Base-by-base conservation (phyloP, 192 early-diverging fungal genomes). In the Podila clonocystis region DNA sequence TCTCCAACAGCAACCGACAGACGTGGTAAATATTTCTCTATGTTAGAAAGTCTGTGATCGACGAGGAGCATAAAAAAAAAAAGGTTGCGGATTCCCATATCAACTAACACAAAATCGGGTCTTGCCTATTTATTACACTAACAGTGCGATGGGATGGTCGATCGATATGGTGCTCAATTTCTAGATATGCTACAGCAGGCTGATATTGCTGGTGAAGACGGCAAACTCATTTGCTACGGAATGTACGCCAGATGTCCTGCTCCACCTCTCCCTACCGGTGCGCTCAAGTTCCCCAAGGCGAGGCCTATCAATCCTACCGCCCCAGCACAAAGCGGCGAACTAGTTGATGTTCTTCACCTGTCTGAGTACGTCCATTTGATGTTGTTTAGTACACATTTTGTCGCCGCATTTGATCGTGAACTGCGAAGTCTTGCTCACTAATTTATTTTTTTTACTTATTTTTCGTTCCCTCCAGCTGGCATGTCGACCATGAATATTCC, bases 61-160 rank as follows among this genome's bases (percentile, higher is more conserved):
- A 45, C 41, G 41, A 15, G 41, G 3, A 36, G 41, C 15, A 45
- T 12, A 0, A 17, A 17, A 17, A 2, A 17, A 17, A 17, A 41
- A 41, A 41, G 11, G 4, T 41, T 45, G 13, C 15, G 13, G 11
- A 45, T 45, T 45, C 41, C 41, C 41, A 45, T 0, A 1, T 4
- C 41, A 45, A 12, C 41, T 45, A 12, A 45, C 41, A 45, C 13
- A 12, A 17, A 15, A 17, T 15, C 41, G 41, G 11, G 41, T 45
- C 3, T 45, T 15, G 41, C 15, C 41, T 13, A 45, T 15, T 45
- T 45, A 0, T 45, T 45, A 15, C 11, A 1, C 15, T 15, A 45
- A 20, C 11, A 87, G 86, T 88, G 87, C 70, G 55, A 82, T 62
- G 87, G 87, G 45, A 38, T 85, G 20, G 73, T 86, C n/a, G 70